Percentiles rank a stretch among this genome's conserved stretches.
Evolutionary conservation across 176 grass and related monocot species (phyloP).

Genomic region (Lolium perenne): DNA sequence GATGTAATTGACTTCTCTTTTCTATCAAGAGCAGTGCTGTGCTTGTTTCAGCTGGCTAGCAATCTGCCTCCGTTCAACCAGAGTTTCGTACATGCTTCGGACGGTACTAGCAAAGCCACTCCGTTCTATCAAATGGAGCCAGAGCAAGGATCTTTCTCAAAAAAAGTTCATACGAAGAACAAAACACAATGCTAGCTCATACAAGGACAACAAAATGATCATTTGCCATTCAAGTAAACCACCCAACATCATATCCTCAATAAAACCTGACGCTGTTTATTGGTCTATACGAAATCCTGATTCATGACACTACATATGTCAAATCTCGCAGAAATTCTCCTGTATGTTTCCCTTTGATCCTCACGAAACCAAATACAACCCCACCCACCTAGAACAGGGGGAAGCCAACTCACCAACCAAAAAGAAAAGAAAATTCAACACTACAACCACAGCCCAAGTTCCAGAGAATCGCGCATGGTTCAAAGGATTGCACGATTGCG

Average conservation of each 20-base stretch:
- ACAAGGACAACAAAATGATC: neutral
- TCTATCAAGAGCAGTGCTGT: too few relatives aligned
- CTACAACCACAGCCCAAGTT: conserved; percentile 53
- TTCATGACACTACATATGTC: conserved; percentile 48
- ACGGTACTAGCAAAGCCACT: too few relatives aligned
- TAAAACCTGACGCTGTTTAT: conserved; percentile 56
- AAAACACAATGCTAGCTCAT: neutral
- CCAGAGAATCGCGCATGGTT: conserved; percentile 36
- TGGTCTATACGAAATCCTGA: conserved; percentile 59
- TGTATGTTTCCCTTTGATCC: conserved; percentile 56
- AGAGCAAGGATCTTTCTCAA: neutral
- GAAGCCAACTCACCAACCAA: conserved; percentile 47
- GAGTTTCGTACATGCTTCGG: too few relatives aligned
- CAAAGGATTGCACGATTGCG: conserved; percentile 30
- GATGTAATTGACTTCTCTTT: too few relatives aligned
- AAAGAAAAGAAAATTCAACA: conserved; percentile 47
- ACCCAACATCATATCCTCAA: conserved; percentile 41
- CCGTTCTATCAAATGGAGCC: too few relatives aligned
- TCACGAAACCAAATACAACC: conserved; percentile 52
- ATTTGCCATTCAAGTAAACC: conserved; percentile 18
- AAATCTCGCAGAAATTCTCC: conserved; percentile 37
- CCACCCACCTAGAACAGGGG: conserved; percentile 50
- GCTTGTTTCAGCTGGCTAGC: too few relatives aligned
- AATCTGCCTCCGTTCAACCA: too few relatives aligned
- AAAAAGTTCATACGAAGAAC: neutral